These are phyloP conservation scores for Cladosporium velox DNA, from an alignment of 2,329 filamentous ascomycete species.

Conservation along the genomic window DNA sequence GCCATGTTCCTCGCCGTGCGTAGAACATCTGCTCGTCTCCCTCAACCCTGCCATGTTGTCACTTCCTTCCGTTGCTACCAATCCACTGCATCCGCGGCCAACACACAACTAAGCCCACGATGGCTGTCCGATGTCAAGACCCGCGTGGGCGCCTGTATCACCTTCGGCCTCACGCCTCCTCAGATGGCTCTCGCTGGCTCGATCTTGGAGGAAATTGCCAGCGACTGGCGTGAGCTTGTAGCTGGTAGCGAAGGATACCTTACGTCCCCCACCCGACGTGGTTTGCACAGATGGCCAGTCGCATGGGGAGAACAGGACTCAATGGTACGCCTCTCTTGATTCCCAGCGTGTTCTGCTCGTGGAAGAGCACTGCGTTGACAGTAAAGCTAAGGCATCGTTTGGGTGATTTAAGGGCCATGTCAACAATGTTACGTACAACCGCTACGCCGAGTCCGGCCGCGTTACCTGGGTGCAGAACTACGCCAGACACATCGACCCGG, in stretches of 20 bases:
- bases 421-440: constrained; percentile 82
- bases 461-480: constrained; percentile 77
- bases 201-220: constrained; percentile 61
- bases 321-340: constrained; percentile 51
- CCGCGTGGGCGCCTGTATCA: constrained; percentile 72
- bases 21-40: constrained; percentile 2
- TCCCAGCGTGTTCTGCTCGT: background rate
- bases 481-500: constrained; percentile 62
- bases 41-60: background rate
- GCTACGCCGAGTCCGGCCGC: constrained; percentile 79
- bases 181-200: constrained; percentile 61
- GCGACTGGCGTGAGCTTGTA: constrained; percentile 70
- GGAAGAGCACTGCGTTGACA: constrained; percentile 11
- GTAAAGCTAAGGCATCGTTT: constrained; percentile 18
- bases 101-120: constrained; percentile 50
- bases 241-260: constrained; percentile 77
- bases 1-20: constrained; percentile 11
- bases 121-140: constrained; percentile 71
- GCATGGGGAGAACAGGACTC: constrained; percentile 81
- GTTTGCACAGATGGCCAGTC: constrained; percentile 67
- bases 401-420: constrained; percentile 61
- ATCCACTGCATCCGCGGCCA: constrained; percentile 27
- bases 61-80: constrained; percentile 15
- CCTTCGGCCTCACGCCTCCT: constrained; percentile 64
- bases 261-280: constrained; percentile 61